Conservation (phyloP, 768 basidiomycete genomes). For the Dacryopinax primogenitus region DNA sequence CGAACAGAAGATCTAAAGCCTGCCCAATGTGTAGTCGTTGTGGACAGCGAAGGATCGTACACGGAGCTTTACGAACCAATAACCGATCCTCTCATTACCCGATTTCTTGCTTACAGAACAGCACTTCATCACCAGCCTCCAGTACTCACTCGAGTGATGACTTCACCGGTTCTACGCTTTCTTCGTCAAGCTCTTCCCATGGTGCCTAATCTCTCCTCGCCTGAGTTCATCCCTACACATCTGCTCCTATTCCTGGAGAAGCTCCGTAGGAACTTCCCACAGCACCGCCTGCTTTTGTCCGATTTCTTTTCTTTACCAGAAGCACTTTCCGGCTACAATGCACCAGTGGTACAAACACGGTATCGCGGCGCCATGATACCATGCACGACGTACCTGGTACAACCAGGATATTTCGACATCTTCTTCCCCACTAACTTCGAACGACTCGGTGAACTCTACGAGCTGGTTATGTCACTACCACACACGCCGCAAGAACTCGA, state of each 20-base stretch:
- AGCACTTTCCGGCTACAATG: conserved; percentile 59
- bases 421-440: conserved; percentile 94
- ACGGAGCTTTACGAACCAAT: conserved; percentile 69
- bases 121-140: conserved; percentile 46
- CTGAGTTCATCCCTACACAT: conserved; percentile 89
- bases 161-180: conserved; percentile 46
- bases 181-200: conserved; percentile 67
- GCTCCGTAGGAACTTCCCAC: conserved; percentile 72
- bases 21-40: conserved; percentile 66
- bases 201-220: conserved; percentile 71
- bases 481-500: not conserved
- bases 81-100: conserved; percentile 68
- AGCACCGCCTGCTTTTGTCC: conserved; percentile 83
- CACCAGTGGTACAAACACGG: conserved; percentile 93
- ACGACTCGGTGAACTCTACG: conserved; percentile 79
- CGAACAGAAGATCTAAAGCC: conserved; percentile 67
- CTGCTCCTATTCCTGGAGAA: conserved; percentile 71
- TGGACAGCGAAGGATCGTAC: conserved; percentile 73
- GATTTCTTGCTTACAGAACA: conserved; percentile 59
- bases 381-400: conserved; percentile 79
- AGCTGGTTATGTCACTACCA: conserved; percentile 47
- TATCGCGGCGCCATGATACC: conserved; percentile 75
- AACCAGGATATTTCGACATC: conserved; percentile 94
- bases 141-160: conserved; percentile 38
- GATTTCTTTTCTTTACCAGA: conserved; percentile 87